Percentiles rank a stretch among this genome's conserved stretches.
Conservation (phyloP, 2,329 filamentous ascomycete species). For the Xylariaceae sp. region DNA sequence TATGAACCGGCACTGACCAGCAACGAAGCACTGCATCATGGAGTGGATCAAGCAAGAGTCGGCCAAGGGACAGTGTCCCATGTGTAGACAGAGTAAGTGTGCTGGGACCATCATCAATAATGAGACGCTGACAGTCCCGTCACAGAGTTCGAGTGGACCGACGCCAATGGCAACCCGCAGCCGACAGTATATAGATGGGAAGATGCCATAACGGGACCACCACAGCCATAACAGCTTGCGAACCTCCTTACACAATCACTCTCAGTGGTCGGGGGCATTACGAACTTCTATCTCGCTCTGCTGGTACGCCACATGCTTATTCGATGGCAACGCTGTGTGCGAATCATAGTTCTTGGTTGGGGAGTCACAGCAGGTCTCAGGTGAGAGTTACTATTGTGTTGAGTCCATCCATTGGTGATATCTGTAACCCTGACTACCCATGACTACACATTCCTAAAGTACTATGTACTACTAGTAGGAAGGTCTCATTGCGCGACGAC, state of each 20-base stretch:
- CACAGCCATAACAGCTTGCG: conserved; percentile 7
- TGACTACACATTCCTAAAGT: background rate
- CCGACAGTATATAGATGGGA: background rate
- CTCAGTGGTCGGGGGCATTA: background rate
- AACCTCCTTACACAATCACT: background rate
- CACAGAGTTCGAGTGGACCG: conserved; percentile 34
- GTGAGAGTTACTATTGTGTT: background rate
- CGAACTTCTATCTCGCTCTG: background rate
- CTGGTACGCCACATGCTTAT: no score
- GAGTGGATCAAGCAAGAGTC: conserved; percentile 96
- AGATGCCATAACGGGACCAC: conserved; percentile 13
- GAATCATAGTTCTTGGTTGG: background rate
- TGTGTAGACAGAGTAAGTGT: conserved; percentile 85
- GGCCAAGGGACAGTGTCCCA: conserved; percentile 89
- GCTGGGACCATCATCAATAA: background rate
- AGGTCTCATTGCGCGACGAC: no score
- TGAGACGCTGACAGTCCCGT: conserved; percentile 2
- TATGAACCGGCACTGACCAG: conserved; percentile 18
- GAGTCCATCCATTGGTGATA: background rate
- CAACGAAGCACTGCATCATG: conserved; percentile 77
- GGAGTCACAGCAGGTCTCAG: background rate
- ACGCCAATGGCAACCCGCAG: conserved; percentile 14
- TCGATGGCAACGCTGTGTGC: background rate
- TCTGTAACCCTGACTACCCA: background rate
- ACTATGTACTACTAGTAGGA: no score